These are phyloP conservation scores for Nitzschia putrida DNA, from an alignment of 108 stramenopile genomes.

Conservation along the genomic window DNA sequence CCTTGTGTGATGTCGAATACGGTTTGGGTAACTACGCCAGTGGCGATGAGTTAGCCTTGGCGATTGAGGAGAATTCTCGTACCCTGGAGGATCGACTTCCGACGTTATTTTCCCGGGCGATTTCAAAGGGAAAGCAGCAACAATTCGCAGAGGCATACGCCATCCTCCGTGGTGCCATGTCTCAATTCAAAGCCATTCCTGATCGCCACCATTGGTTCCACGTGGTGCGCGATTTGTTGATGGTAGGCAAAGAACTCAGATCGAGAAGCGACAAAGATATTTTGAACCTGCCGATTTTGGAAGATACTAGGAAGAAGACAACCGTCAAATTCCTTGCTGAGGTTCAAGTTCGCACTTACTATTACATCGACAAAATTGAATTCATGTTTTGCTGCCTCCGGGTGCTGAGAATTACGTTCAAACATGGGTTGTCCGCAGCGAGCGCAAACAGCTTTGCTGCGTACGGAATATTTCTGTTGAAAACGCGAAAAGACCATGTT, in stretches of 20 bases:
- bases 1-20: slow-evolving; percentile 27
- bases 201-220: slow-evolving; percentile 16
- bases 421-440: slow-evolving; percentile 25
- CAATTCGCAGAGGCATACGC: slow-evolving; percentile 21
- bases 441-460: slow-evolving; percentile 30
- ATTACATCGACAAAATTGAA: slow-evolving; percentile 13
- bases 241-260: slow-evolving; percentile 9
- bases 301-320: slow-evolving; percentile 9
- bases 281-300: slow-evolving; percentile 11
- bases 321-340: slow-evolving; percentile 25
- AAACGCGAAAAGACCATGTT: slow-evolving; percentile 5
- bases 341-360: slow-evolving; percentile 20
- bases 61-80: slow-evolving; percentile 8
- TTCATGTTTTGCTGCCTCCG: slow-evolving; percentile 25
- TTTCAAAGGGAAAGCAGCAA: slow-evolving; percentile 27
- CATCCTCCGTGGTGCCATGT: slow-evolving; percentile 13
- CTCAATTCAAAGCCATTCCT: slow-evolving; percentile 13
- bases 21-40: slow-evolving; percentile 28
- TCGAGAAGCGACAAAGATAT: slow-evolving; percentile 30
- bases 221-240: slow-evolving; percentile 11
- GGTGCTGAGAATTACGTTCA: slow-evolving; percentile 22
- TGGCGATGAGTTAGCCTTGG: slow-evolving; percentile 17
- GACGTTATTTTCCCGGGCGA: slow-evolving; percentile 17
- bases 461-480: slow-evolving; percentile 19
- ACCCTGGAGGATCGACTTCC: slow-evolving; percentile 33